Conservation (phyloP, 2,329 filamentous ascomycete genomes). For the Fusarium drepaniforme region DNA sequence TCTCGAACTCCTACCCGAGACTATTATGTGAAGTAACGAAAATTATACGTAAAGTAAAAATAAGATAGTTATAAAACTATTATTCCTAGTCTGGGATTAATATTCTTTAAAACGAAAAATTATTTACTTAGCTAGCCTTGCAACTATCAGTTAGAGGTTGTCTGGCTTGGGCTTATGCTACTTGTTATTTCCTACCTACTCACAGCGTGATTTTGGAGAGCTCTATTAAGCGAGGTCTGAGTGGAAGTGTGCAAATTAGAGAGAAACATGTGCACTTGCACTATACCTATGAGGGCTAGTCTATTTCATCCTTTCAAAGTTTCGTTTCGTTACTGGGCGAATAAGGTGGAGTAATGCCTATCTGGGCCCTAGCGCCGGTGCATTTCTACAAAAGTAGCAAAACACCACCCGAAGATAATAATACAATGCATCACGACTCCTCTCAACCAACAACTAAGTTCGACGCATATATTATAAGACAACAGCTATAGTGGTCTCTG, state of each 20-base stretch:
- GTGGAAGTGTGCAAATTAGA: too few species aligned
- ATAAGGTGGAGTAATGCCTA: background rate
- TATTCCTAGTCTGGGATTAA: background rate
- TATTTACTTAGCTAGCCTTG: too few species aligned
- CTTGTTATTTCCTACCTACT: too few species aligned
- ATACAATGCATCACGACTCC: background rate
- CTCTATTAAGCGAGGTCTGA: too few species aligned
- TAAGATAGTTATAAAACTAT: background rate
- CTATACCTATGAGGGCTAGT: background rate
- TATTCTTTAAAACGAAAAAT: background rate
- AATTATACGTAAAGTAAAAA: background rate
- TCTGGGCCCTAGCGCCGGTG: background rate
- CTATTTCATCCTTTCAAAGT: rapidly evolving
- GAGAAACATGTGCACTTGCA: too few species aligned
- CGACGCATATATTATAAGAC: background rate
- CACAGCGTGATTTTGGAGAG: too few species aligned
- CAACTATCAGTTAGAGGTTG: too few species aligned
- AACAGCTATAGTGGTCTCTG: background rate
- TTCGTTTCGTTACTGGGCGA: background rate
- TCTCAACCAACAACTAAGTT: background rate
- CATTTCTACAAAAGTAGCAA: background rate
- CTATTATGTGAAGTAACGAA: background rate
- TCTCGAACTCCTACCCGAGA: background rate
- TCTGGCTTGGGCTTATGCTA: too few species aligned
- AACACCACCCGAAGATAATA: background rate